These are phyloP conservation scores for Lentinus brumalis DNA, from an alignment of 768 basidiomycete genomes.

Conservation along the genomic window DNA sequence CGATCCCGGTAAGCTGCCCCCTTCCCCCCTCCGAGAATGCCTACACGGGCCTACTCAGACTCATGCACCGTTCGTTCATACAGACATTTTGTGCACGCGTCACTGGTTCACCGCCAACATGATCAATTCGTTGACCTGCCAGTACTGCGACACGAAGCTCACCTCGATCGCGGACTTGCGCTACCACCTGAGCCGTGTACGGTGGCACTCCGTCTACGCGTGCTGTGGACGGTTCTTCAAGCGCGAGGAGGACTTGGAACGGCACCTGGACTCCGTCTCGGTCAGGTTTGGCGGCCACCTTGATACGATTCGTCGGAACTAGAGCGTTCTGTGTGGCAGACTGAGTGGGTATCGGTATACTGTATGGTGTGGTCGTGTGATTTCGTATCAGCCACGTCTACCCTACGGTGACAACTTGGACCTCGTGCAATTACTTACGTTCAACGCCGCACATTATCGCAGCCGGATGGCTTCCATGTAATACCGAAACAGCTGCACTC, in stretches of 20 bases:
- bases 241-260: conserved; percentile 24
- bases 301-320: neutral
- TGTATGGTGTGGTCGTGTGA: too few species aligned
- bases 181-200: conserved; percentile 27
- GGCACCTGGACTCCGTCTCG: conserved; percentile 11
- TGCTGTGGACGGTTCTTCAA: conserved; percentile 33
- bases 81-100: conserved; percentile 20
- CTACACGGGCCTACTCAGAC: too few species aligned
- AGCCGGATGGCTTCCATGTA: too few species aligned
- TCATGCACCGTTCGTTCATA: neutral
- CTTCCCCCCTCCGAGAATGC: too few species aligned
- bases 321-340: neutral
- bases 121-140: conserved; percentile 27
- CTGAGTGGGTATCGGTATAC: too few species aligned
- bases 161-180: conserved; percentile 29
- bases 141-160: conserved; percentile 28
- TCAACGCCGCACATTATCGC: too few species aligned
- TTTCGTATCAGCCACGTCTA: too few species aligned
- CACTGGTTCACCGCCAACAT: conserved; percentile 28
- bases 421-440: too few species aligned
- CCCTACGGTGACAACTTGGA: too few species aligned
- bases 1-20: conserved; percentile 17
- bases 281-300: conserved; percentile 3
- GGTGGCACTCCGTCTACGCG: conserved; percentile 27
- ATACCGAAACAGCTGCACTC: too few species aligned